Conservation (phyloP, 179 eudicot species). For the Drosera spatulata region DNA sequence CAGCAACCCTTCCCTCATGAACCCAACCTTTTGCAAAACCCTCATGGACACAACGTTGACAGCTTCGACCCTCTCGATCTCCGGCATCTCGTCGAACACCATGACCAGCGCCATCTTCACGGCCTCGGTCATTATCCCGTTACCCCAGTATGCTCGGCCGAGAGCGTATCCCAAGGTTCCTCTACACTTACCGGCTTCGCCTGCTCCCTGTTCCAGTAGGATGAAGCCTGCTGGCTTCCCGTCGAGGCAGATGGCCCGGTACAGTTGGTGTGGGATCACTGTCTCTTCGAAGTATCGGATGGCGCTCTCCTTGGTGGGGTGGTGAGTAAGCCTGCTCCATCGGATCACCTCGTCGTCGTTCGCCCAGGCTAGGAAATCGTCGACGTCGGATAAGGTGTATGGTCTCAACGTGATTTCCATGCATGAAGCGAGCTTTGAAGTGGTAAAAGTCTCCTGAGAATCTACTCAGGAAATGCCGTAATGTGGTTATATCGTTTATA, state of each 20-base stretch:
- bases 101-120: neutral
- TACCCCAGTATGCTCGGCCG: slow-evolving; percentile 14
- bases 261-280: slow-evolving; percentile 12
- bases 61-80: slow-evolving; percentile 14
- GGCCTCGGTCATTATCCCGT: slow-evolving; percentile 8
- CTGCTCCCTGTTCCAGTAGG: neutral
- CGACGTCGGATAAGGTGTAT: slow-evolving; percentile 11
- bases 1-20: slow-evolving; percentile 14
- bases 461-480: too few relatives aligned
- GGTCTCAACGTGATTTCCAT: slow-evolving; percentile 11
- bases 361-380: slow-evolving; percentile 14
- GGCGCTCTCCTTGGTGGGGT: slow-evolving; percentile 5
- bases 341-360: slow-evolving; percentile 11
- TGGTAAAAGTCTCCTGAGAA: too few relatives aligned
- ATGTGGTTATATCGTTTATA: too few relatives aligned
- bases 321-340: slow-evolving; percentile 1
- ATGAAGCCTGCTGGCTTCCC: slow-evolving; percentile 11
- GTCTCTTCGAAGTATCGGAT: slow-evolving; percentile 3
- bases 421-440: too few relatives aligned
- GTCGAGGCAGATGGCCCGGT: slow-evolving; percentile 14
- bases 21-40: too few relatives aligned
- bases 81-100: slow-evolving; percentile 4
- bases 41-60: too few relatives aligned
- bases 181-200: slow-evolving; percentile 1
- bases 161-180: slow-evolving; percentile 13